Percentiles rank a stretch among this genome's conserved stretches.
These are phyloP conservation scores for Harringtonia aguacate DNA, from an alignment of 2,329 filamentous ascomycete genomes.

Conservation along the genomic window DNA sequence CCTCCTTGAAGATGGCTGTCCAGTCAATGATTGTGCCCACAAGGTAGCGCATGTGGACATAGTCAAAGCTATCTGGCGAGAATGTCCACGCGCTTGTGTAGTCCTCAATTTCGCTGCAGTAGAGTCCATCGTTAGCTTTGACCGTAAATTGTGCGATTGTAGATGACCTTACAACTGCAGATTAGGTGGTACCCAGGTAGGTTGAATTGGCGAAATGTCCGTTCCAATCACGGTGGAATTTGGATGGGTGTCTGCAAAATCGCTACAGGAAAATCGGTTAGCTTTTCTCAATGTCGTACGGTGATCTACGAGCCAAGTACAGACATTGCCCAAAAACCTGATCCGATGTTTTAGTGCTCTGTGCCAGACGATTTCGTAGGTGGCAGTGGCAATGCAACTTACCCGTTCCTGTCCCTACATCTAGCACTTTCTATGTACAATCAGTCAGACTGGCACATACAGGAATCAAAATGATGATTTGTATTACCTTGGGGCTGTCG, in stretches of 20 bases:
- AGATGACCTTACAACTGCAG: background rate
- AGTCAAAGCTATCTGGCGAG: conserved; percentile 13
- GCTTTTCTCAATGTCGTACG: conserved; percentile 1
- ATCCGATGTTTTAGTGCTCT: background rate
- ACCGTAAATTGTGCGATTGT: no score
- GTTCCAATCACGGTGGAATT: conserved; percentile 25
- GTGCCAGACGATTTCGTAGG: no score
- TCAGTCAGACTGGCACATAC: no score
- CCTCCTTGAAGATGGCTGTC: conserved; percentile 12
- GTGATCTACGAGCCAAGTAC: no score
- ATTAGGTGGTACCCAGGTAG: conserved; percentile 8
- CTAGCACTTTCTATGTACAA: no score
- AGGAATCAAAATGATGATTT: no score
- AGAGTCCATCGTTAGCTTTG: no score
- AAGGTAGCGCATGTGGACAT: conserved; percentile 17
- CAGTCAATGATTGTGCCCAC: conserved; percentile 17
- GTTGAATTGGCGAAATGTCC: conserved; percentile 29
- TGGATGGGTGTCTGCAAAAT: conserved; percentile 7
- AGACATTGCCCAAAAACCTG: conserved; percentile 6
- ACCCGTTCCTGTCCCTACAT: conserved; percentile 10
- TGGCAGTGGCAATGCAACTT: no score
- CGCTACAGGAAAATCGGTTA: background rate
- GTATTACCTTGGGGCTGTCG: no score
- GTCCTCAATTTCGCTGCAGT: conserved; percentile 17
- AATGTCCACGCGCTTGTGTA: conserved; percentile 16